These are phyloP conservation scores for Fragaria nilgerrensis DNA, from an alignment of 306 rosid genomes.

Conservation along the genomic window DNA sequence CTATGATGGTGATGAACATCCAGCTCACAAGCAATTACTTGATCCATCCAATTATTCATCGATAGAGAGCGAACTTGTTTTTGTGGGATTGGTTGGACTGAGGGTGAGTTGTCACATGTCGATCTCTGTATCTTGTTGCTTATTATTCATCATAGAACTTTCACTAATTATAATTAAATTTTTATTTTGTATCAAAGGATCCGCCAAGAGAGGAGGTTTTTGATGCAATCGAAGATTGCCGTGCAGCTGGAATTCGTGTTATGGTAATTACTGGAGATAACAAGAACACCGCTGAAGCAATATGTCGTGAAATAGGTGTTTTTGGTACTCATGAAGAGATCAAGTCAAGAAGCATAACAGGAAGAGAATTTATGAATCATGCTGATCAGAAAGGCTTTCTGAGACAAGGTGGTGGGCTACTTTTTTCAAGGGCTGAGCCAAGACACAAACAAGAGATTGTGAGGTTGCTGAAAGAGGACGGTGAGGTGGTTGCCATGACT, in stretches of 20 bases:
- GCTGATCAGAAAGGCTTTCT: constrained; percentile 45
- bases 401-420: constrained; percentile 54
- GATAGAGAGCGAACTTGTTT: constrained; percentile 73
- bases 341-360: constrained; percentile 53
- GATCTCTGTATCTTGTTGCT: constrained; percentile 25
- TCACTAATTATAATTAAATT: constrained; percentile 17
- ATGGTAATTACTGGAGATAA: constrained; percentile 89
- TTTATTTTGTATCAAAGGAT: constrained; percentile 43
- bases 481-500: constrained; percentile 91
- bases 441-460: constrained; percentile 86
- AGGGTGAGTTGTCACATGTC: constrained; percentile 55
- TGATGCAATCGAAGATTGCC: constrained; percentile 77
- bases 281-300: constrained; percentile 82
- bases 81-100: constrained; percentile 83
- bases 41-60: constrained; percentile 72
- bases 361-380: constrained; percentile 60
- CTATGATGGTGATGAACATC: constrained; percentile 74
- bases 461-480: constrained; percentile 73
- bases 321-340: constrained; percentile 53
- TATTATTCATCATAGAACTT: not conserved
- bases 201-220: constrained; percentile 79
- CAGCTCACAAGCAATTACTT: constrained; percentile 80
- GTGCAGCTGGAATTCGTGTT: constrained; percentile 81
- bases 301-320: constrained; percentile 78
- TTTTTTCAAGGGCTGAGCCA: constrained; percentile 90